A percentile compares a stretch with the other conserved stretches of the same genome.
These are phyloP conservation scores for Salix koriyanagi DNA, from an alignment of 345 rosid species.

Conservation along the genomic window DNA sequence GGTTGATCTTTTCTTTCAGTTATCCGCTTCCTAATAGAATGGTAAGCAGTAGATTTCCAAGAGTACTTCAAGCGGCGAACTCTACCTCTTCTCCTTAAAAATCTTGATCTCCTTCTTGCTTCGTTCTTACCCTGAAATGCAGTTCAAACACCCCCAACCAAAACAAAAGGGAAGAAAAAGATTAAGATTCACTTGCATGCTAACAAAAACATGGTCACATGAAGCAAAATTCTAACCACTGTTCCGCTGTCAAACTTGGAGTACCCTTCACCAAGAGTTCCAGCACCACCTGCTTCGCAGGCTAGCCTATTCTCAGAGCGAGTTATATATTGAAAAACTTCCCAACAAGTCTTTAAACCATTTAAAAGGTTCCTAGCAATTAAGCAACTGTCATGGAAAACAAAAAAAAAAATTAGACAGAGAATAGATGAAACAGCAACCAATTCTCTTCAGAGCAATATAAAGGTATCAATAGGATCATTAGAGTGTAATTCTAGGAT, in stretches of 20 bases:
- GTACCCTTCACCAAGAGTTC: constrained; percentile 69
- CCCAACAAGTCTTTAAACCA: constrained; percentile 89
- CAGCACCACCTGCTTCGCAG: constrained; percentile 58
- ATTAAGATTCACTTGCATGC: background rate
- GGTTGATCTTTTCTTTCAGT: constrained; percentile 98
- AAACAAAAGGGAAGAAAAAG: background rate
- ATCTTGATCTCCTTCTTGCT: constrained; percentile 90
- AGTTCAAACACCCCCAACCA: constrained; percentile 12
- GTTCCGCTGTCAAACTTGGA: constrained; percentile 77
- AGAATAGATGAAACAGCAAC: constrained; percentile 6
- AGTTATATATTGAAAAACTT: constrained; percentile 82
- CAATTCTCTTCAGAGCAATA: background rate
- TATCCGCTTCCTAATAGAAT: constrained; percentile 84
- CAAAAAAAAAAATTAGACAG: constrained; percentile 12
- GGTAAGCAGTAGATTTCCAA: constrained; percentile 99
- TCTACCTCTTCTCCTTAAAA: constrained; percentile 86
- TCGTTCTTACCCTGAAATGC: constrained; percentile 60
- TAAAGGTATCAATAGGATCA: background rate
- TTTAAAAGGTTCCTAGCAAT: constrained; percentile 88
- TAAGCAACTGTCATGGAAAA: constrained; percentile 59
- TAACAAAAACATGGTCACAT: background rate
- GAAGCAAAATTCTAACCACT: constrained; percentile 45
- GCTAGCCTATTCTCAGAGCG: constrained; percentile 57
- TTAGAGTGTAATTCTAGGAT: background rate
- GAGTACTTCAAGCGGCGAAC: constrained; percentile 98